Evolutionary conservation across 768 basidiomycete genomes (phyloP), one percentile per base, ranked within the genome.

Genomic region (Leccinum aurantiacum): DNA sequence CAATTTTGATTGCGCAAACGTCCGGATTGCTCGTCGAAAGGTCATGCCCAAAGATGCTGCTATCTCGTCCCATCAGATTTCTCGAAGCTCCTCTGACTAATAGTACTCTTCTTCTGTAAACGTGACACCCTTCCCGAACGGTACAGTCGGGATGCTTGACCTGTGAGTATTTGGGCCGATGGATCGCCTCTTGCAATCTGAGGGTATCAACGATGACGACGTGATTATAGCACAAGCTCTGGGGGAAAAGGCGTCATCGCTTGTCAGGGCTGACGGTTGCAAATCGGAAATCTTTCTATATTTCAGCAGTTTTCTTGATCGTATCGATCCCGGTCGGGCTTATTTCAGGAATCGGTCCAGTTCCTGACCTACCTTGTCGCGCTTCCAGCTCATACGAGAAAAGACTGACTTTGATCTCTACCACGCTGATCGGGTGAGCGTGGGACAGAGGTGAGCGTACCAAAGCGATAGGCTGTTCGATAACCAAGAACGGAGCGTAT

Each of bases 331-430:
- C 25, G 25, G 50, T 31, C 6, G 6, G n/a, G 9, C 6, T 37
- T 14, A 17, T 37, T 41, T 24, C 24, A n/a, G n/a, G n/a, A 38
- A 49, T 33, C 2, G 5, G 61, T 27, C 37, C 2, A 7, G 17
- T 24, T 25, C 24, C n/a, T 44, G 17, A 3, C 49, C 31, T 54
- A 76, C 78, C 78, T 54, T 77, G 75, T 67, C 75, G 77, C 24
- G 82, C 79, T 60, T 84, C 76, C 24, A 77, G 76, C 61, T 83
- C 82, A 54, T 84, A 84, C 1, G 80, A 76, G 77, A 82, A 87
- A 15, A 81, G 78, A 63, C 83, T 86, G 44, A 87, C 71, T 67
- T 91, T 89, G 53, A 89, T 86, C 69, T 90, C 88, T 11, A 87
- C 83, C 13, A 81, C 78, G 25, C 82, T 76, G 59, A 89, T 79